Evolutionary conservation across 2,329 filamentous ascomycete species (phyloP), one percentile per base, ranked within the genome.

Genomic region (Aspergillus tamarii): DNA sequence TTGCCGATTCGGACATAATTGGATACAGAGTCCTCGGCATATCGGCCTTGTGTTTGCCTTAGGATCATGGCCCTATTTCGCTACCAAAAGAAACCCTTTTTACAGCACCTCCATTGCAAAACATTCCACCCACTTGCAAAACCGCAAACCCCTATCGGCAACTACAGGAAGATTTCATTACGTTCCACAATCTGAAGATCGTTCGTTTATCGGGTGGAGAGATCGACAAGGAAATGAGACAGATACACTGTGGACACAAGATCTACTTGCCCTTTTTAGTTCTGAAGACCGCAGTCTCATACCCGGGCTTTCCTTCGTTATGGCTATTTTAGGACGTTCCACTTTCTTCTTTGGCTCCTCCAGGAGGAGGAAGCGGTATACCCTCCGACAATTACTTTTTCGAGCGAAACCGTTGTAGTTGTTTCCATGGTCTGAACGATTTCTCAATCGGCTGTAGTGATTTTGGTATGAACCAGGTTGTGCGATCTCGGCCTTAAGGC

Each of bases 211-310:
- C 46, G 57, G 45, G 64, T 57, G 61, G 58, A 54, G 61, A 54
- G 64, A 65, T 65, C 64, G 57, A 58, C 64, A 61, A 65, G 48
- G 46, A 45, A 34, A 61, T 45, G 32, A 48, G 46, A 58, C 61
- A 58, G 30, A 58, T 59, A 45, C 39, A 30, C 52, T 54, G n/a
- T 34, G 32, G 52, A 32, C 54, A 63, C 57, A 59, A 61, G 61
- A 61, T 61, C 60, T 60, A 55, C 28, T 52, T 36, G 19, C 52
- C 52, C 10, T 39, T 39, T 55, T n/a, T 55, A 19, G 48, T 32
- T 21, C 4, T n/a, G 48, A 52, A 34, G 19, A 52, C 48, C 23
- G 32, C 39, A 39, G n/a, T n/a, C 8, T 39, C 52, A 19, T 54
- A 23, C 28, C 28, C 52, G 52, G 32, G 11, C 14, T 14, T 26